Conservation (phyloP, 2,329 filamentous ascomycete species). For the Colletotrichum gloeosporioides region DNA sequence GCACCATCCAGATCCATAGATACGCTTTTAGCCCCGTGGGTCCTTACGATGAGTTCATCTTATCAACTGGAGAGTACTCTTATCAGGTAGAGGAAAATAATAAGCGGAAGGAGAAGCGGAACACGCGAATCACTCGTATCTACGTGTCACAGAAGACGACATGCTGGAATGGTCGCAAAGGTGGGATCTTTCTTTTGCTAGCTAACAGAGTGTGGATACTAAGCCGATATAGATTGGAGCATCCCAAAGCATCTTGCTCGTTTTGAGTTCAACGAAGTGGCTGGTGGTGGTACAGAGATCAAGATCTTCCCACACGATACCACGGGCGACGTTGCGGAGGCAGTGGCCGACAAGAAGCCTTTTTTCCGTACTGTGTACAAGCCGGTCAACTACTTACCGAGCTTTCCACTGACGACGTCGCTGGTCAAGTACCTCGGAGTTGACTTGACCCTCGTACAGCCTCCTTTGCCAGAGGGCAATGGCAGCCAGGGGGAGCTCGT, state of each 20-base stretch:
- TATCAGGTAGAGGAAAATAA: slow-evolving; percentile 40
- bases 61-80: slow-evolving; percentile 51
- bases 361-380: slow-evolving; percentile 53
- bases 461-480: slow-evolving; percentile 48
- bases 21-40: slow-evolving; percentile 56
- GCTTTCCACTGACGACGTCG: slow-evolving; percentile 46
- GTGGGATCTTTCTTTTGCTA: slow-evolving; percentile 30
- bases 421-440: slow-evolving; percentile 46
- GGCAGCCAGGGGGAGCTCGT: slow-evolving; percentile 45
- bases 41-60: slow-evolving; percentile 57
- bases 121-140: slow-evolving; percentile 51
- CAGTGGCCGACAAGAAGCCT: slow-evolving; percentile 35
- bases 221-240: slow-evolving; percentile 50
- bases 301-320: slow-evolving; percentile 51
- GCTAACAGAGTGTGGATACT: slow-evolving; percentile 6
- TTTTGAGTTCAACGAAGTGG: slow-evolving; percentile 48
- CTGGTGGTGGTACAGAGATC: slow-evolving; percentile 41
- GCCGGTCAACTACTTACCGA: slow-evolving; percentile 43
- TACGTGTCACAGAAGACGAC: slow-evolving; percentile 60
- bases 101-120: slow-evolving; percentile 35
- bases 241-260: slow-evolving; percentile 60
- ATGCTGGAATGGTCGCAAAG: slow-evolving; percentile 56
- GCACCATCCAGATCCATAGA: slow-evolving; percentile 54
- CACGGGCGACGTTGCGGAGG: slow-evolving; percentile 31
- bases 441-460: slow-evolving; percentile 47